Evolutionary conservation across 495 filamentous ascomycete species (phyloP).

Genomic region (Aspergillus indologenus): DNA sequence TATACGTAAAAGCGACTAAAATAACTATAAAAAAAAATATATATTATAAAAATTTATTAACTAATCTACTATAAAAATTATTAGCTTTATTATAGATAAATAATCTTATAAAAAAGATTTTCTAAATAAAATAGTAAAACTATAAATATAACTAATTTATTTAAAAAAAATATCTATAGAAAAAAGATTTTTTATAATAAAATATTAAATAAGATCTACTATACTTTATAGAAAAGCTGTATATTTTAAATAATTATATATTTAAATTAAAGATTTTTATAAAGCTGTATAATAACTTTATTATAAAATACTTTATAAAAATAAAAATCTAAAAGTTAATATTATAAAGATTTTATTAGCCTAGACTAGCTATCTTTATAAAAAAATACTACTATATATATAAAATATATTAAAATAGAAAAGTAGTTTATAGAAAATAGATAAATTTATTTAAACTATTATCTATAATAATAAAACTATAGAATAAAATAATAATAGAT

Average conservation of each 20-base stretch:
- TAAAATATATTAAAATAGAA: background rate
- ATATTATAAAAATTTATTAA: background rate
- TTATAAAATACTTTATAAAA: background rate
- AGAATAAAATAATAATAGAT: background rate
- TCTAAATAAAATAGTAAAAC: background rate
- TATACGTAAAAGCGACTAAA: background rate
- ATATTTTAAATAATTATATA: background rate
- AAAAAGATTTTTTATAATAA: background rate
- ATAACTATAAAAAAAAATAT: background rate
- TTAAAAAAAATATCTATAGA: background rate
- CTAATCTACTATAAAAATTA: background rate
- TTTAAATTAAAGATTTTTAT: background rate
- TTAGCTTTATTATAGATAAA: background rate
- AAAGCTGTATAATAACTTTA: background rate
- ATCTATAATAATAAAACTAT: background rate
- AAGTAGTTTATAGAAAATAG: background rate
- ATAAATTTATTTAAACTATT: background rate
- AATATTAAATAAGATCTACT: background rate
- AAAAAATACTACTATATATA: background rate
- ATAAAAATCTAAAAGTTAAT: background rate
- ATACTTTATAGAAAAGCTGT: background rate
- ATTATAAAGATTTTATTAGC: conserved; percentile 1
- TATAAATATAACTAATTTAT: background rate
- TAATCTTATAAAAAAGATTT: background rate
- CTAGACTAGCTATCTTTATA: background rate